Evolutionary conservation across 75 land plant species (phyloP), one percentile per base, ranked within the genome.

Genomic region (Cunninghamia lanceolata): DNA sequence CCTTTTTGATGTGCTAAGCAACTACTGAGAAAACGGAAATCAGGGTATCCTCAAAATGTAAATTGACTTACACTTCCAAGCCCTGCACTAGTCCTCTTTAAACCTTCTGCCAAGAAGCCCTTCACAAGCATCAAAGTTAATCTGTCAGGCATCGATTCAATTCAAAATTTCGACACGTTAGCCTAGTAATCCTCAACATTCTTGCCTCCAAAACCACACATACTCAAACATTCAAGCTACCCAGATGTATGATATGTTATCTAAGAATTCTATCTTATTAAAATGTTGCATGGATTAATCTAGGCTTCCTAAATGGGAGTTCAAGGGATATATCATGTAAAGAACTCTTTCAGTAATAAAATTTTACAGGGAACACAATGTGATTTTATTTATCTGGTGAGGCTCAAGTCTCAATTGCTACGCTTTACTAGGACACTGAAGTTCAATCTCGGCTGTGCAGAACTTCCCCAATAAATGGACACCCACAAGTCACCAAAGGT

Each of bases 41-140:
- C 68, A 63, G 30, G 19, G 19, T 28, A 15, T n/a, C 10, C 17
- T 71, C 63, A 83, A 40, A 79, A 28, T 59, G 42, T 86, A 77
- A 70, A 53, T 76, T 47, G 34, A 85, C 97, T 87, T 94, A 98
- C 99, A 88, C 99, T 98, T 80, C 99, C 99, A 83, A 98, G 91
- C 42, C 99, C 99, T 79, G 99, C 99, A 84, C 97, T 95, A 14
- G 99, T 98, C 90, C 89, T 95, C 88, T 91, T 89, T 78, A 98
- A 90, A 0, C 99, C 99, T 90, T 96, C 93, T 56, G 99, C 96
- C 82, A 98, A 92, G 89, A 98, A 98, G 8, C 99, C 99, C 99
- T 97, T 90, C 73, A 85, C 70, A 87, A 84, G 84, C 17, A 45
- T 38, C 9, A 21, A 84, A 19, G 42, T n/a, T 85, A 16, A 38